phyloP scores from a whole-genome alignment of 1,284 basidiomycete genomes.

The Wallemia ichthyophaga region DNA sequence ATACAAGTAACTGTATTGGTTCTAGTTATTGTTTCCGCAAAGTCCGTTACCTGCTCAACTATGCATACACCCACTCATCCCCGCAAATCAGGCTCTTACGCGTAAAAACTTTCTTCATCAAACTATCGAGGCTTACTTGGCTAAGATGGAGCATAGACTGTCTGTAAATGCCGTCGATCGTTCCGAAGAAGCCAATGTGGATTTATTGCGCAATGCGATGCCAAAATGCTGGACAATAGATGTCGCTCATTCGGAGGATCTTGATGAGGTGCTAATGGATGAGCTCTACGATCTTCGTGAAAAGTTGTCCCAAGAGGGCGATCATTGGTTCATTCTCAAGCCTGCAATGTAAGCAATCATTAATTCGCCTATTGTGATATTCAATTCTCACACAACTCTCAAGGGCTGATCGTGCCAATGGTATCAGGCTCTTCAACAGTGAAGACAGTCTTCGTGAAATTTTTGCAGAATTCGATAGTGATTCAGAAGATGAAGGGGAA shows the following conservation, averaged over 20 bases:
- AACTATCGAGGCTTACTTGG: not conserved
- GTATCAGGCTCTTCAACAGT: constrained; percentile 65
- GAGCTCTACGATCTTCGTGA: constrained; percentile 66
- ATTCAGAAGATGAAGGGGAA: constrained; percentile 32
- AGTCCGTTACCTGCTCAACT: not conserved
- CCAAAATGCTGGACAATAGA: constrained; percentile 71
- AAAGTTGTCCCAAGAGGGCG: constrained; percentile 20
- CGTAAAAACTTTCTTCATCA: not conserved
- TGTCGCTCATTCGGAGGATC: constrained; percentile 68
- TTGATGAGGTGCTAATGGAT: constrained; percentile 77
- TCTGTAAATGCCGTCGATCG: not conserved
- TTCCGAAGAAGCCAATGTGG: constrained; percentile 10
- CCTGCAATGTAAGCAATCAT: constrained; percentile 37
- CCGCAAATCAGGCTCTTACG: not conserved
- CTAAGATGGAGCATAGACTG: not conserved
- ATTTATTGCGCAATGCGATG: constrained; percentile 24
- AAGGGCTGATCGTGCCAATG: constrained; percentile 62
- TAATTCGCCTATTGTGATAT: not conserved
- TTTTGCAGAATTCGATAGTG: constrained; percentile 64
- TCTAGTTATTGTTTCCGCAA: not conserved
- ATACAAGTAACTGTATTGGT: not conserved
- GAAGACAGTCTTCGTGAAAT: constrained; percentile 42
- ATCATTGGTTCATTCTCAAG: constrained; percentile 62
- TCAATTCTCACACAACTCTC: not conserved
- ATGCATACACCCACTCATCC: not conserved